Evolutionary conservation across 805 yeast genomes (phyloP).

Genomic region (Suhomyces sp.): DNA sequence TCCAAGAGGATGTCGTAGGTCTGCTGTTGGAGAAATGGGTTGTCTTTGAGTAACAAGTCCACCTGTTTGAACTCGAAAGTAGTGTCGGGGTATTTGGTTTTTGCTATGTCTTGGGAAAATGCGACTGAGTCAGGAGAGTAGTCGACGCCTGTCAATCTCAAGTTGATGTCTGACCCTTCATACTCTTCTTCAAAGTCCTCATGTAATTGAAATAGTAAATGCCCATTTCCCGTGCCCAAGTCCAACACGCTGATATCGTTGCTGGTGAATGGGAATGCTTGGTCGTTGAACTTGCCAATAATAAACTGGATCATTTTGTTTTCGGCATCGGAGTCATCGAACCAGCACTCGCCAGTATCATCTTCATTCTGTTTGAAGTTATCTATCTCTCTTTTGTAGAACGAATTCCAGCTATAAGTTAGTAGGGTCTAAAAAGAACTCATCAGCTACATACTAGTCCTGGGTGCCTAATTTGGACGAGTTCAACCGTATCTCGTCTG

Average conservation of each 20-base stretch:
- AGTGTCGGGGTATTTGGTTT: constrained; percentile 29
- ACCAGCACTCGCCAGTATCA: constrained; percentile 97
- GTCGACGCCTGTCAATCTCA: constrained; percentile 62
- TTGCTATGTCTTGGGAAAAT: constrained; percentile 64
- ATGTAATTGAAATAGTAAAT: constrained; percentile 64
- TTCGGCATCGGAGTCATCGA: constrained; percentile 93
- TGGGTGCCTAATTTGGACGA: constrained; percentile 84
- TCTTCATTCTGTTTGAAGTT: constrained; percentile 73
- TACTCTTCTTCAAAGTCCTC: constrained; percentile 62
- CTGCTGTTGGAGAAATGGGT: constrained; percentile 37
- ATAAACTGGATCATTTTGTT: constrained; percentile 74
- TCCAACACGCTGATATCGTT: constrained; percentile 54
- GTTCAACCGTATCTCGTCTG: constrained; percentile 47
- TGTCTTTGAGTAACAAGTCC: constrained; percentile 49
- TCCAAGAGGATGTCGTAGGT: constrained; percentile 77
- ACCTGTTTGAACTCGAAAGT: constrained; percentile 58
- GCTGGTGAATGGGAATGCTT: constrained; percentile 18
- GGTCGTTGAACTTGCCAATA: constrained; percentile 43
- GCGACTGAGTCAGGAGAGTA: constrained; percentile 78
- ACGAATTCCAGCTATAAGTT: constrained; percentile 73
- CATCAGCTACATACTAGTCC: constrained; percentile 52
- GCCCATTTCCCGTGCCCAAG: constrained; percentile 97
- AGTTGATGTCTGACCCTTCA: constrained; percentile 20
- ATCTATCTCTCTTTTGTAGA: constrained; percentile 66
- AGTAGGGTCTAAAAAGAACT: background rate